Percentiles rank a stretch among this genome's conserved stretches.
Evolutionary conservation across 2,329 filamentous ascomycete species (phyloP).

Genomic region (Arachnopeziza araneosa): DNA sequence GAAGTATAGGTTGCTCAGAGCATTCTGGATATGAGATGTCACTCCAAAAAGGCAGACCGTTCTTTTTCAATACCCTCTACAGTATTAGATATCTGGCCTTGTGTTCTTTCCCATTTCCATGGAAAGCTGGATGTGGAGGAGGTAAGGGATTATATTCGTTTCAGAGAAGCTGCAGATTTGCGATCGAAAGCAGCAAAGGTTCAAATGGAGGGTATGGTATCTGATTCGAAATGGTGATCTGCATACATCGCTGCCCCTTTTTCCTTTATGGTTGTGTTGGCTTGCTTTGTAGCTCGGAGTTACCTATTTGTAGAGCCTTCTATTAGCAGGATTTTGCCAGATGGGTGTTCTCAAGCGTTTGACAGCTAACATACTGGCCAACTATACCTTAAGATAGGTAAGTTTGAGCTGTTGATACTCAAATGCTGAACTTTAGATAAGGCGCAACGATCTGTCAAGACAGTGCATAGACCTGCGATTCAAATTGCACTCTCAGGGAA

Average conservation of each 20-base stretch:
- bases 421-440: no score
- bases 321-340: not conserved
- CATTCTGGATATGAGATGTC: not conserved
- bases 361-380: not conserved
- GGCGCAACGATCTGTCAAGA: no score
- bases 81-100: not conserved
- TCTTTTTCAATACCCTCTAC: conserved; percentile 2
- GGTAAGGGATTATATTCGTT: not conserved
- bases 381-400: no score
- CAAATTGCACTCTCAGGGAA: no score
- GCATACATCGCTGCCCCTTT: not conserved
- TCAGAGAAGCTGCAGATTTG: not conserved
- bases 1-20: not conserved
- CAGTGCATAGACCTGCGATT: no score
- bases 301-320: not conserved
- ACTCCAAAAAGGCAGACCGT: not conserved
- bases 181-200: conserved; percentile 1
- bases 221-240: not conserved
- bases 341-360: not conserved
- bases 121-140: not conserved
- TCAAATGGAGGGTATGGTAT: not conserved
- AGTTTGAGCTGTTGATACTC: no score
- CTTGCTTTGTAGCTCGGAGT: not conserved
- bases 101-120: not conserved
- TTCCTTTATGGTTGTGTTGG: not conserved